These are phyloP conservation scores for Linderina pennispora DNA, from an alignment of 192 early-diverging fungal genomes.

Conservation along the genomic window DNA sequence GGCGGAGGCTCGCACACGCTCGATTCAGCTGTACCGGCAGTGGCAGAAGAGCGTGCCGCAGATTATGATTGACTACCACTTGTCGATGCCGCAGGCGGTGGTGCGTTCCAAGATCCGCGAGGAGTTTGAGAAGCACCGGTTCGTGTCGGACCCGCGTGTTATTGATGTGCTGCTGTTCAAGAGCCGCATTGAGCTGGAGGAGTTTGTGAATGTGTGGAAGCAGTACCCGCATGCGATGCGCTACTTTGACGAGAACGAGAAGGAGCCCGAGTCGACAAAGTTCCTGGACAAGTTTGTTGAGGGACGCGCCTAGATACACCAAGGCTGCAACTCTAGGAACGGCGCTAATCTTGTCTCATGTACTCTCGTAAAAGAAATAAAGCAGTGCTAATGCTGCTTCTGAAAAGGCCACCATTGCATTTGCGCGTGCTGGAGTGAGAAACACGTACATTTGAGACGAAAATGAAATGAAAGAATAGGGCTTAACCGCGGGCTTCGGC, in stretches of 20 bases:
- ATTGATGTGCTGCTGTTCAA: slow-evolving; percentile 85
- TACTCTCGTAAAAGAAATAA: too few relatives aligned
- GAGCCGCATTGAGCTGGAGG: slow-evolving; percentile 79
- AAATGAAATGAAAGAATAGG: too few relatives aligned
- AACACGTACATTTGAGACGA: too few relatives aligned
- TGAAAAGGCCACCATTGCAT: too few relatives aligned
- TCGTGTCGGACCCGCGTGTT: slow-evolving; percentile 64
- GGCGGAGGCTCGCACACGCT: slow-evolving; percentile 55
- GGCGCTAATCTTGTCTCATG: too few relatives aligned
- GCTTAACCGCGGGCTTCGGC: background rate
- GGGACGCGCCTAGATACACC: slow-evolving; percentile 37
- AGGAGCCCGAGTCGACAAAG: slow-evolving; percentile 58
- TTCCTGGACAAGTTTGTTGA: slow-evolving; percentile 80
- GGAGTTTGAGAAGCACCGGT: slow-evolving; percentile 82
- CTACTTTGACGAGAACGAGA: slow-evolving; percentile 78
- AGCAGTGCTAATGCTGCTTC: too few relatives aligned
- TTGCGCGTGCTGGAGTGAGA: too few relatives aligned
- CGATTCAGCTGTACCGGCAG: slow-evolving; percentile 62
- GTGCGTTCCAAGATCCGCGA: slow-evolving; percentile 81
- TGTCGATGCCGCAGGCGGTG: slow-evolving; percentile 63
- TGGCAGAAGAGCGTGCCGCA: slow-evolving; percentile 62
- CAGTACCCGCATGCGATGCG: slow-evolving; percentile 80
- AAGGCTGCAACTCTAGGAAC: background rate
- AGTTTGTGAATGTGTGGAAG: slow-evolving; percentile 93
- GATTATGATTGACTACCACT: slow-evolving; percentile 65